Percentiles rank a stretch among this genome's conserved stretches.
Conservation (phyloP, 257 asterid species). For the Ajuga chamaepitys region DNA sequence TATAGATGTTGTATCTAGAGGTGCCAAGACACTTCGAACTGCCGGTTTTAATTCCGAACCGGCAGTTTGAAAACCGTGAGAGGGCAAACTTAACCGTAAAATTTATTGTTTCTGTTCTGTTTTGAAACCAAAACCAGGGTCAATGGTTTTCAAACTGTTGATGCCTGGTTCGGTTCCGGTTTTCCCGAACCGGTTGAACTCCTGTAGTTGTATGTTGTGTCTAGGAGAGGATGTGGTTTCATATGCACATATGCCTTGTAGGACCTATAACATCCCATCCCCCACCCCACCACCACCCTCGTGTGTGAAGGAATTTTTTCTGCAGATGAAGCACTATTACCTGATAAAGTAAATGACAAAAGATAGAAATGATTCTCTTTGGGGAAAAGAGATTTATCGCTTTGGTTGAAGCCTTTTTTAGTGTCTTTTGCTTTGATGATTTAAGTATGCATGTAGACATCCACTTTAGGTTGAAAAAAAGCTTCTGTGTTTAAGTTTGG, state of each 20-base stretch:
- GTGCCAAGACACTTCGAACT: too few species aligned
- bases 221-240: not conserved
- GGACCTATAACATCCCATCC: constrained; percentile 2
- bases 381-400: constrained; percentile 10
- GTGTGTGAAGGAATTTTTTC: constrained; percentile 3
- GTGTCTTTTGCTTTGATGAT: constrained; percentile 15
- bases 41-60: too few species aligned
- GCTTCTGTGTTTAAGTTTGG: not conserved
- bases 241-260: constrained; percentile 1
- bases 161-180: too few species aligned
- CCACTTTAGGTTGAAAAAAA: constrained; percentile 17
- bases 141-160: too few species aligned
- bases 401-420: constrained; percentile 15
- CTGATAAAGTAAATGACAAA: constrained; percentile 20
- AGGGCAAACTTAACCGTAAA: too few species aligned
- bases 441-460: not conserved
- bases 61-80: too few species aligned
- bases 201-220: too few species aligned
- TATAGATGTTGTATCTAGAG: too few species aligned
- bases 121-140: too few species aligned
- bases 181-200: too few species aligned
- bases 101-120: too few species aligned
- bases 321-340: constrained; percentile 2
- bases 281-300: not conserved
- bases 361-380: constrained; percentile 5